Evolutionary conservation across 2,329 filamentous ascomycete species (phyloP).

Genomic region (Fusarium marasasianum): DNA sequence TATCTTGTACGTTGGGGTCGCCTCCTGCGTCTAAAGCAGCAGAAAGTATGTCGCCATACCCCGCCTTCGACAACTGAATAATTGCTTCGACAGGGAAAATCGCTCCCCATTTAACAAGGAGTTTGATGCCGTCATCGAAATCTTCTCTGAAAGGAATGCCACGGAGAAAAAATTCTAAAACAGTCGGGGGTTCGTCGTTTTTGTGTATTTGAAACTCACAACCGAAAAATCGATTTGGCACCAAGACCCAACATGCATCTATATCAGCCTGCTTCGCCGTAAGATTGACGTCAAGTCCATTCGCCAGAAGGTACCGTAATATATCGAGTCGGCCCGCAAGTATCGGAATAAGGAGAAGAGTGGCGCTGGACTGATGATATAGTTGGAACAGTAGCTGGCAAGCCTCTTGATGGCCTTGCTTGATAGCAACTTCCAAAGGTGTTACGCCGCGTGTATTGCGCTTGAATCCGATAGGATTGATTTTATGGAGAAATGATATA

Average conservation of each 20-base stretch:
- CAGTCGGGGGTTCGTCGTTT: not conserved
- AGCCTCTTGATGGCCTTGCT: accelerated
- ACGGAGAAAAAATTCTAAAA: no score
- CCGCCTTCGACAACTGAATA: no score
- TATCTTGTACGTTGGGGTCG: accelerated
- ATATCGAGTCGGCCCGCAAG: accelerated
- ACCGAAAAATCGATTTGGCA: accelerated
- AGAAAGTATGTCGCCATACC: not conserved
- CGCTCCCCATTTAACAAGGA: no score
- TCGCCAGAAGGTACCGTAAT: not conserved
- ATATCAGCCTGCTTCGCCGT: accelerated
- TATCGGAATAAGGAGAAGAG: not conserved
- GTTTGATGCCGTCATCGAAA: no score
- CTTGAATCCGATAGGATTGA: accelerated
- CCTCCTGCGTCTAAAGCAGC: accelerated
- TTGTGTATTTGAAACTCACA: no score
- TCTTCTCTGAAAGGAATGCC: no score
- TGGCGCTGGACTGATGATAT: not conserved
- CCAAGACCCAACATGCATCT: accelerated
- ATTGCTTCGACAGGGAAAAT: no score
- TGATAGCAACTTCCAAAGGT: not conserved
- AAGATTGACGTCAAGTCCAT: not conserved
- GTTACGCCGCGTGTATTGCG: accelerated
- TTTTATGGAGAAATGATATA: accelerated
- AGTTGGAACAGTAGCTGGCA: not conserved